Conservation (phyloP, 192 early-diverging fungal species). For the Coemansia sp. region DNA sequence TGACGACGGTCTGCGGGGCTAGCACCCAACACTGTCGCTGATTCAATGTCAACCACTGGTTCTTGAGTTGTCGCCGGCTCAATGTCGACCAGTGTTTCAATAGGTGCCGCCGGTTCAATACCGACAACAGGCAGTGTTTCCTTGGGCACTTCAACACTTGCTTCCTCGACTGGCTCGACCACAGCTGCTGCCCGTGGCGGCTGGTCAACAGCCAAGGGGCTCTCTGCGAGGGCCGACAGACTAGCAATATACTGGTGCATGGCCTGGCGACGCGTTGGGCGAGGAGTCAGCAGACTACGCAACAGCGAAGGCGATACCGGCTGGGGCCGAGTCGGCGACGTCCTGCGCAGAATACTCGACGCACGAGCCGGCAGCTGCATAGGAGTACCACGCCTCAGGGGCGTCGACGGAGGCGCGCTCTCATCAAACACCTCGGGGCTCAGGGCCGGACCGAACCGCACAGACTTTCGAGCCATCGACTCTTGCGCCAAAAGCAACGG, state of each 20-base stretch:
- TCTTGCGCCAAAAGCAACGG: neutral
- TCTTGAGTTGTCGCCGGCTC: neutral
- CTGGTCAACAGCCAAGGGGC: neutral
- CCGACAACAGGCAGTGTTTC: no score
- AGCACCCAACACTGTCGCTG: slow-evolving; percentile 11
- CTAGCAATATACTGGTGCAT: slow-evolving; percentile 9
- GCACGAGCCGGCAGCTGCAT: slow-evolving; percentile 23
- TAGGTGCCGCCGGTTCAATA: no score
- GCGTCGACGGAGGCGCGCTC: slow-evolving; percentile 56
- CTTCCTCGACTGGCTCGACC: no score
- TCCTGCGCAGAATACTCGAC: slow-evolving; percentile 40
- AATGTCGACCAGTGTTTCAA: no score
- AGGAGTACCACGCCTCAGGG: slow-evolving; percentile 57
- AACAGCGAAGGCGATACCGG: neutral
- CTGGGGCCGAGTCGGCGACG: neutral
- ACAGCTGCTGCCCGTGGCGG: neutral
- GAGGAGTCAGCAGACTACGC: slow-evolving; percentile 19
- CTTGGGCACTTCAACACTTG: no score
- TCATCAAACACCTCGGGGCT: slow-evolving; percentile 63
- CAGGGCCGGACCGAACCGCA: slow-evolving; percentile 59
- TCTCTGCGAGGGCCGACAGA: slow-evolving; percentile 2
- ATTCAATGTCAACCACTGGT: slow-evolving; percentile 17
- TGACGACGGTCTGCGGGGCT: slow-evolving; percentile 15
- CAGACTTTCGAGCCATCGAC: slow-evolving; percentile 28
- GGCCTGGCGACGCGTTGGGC: neutral